A percentile compares a stretch with the other conserved stretches of the same genome.
phyloP scores from a whole-genome alignment of 2,329 filamentous ascomycete genomes.

The Penicillium crustosum region DNA sequence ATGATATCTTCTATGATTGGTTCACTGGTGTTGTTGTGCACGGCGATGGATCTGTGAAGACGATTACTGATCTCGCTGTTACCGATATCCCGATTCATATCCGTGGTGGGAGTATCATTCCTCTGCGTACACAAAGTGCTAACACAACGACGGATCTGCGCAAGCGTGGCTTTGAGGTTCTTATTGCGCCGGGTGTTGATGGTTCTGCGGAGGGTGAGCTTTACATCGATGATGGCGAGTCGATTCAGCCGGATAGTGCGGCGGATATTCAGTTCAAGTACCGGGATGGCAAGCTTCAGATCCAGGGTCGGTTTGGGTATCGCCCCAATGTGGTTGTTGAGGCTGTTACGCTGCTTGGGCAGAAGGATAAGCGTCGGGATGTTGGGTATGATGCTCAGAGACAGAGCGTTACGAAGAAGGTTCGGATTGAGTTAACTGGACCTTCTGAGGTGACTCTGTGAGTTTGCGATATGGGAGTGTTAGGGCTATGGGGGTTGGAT shows the following conservation, averaged over 20 bases:
- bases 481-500: background rate
- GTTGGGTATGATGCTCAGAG: constrained; percentile 17
- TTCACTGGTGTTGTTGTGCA: constrained; percentile 50
- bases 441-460: constrained; percentile 20
- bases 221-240: constrained; percentile 77
- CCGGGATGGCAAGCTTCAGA: constrained; percentile 45
- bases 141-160: constrained; percentile 62
- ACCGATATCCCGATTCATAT: constrained; percentile 63
- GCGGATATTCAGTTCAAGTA: constrained; percentile 63
- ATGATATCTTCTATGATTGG: constrained; percentile 62
- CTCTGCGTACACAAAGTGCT: constrained; percentile 53
- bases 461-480: background rate
- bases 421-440: constrained; percentile 25
- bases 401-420: constrained; percentile 27
- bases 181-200: constrained; percentile 64
- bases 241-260: constrained; percentile 57
- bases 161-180: constrained; percentile 66
- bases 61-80: constrained; percentile 47
- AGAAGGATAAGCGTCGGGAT: constrained; percentile 15
- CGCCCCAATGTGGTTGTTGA: constrained; percentile 33
- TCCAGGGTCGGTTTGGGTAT: constrained; percentile 33
- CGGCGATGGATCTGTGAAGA: constrained; percentile 49
- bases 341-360: constrained; percentile 36
- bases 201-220: constrained; percentile 66
- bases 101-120: constrained; percentile 61